Evolutionary conservation across 2,329 filamentous ascomycete genomes (phyloP), one percentile per base, ranked within the genome.

Genomic region (Stachybotrys echinatus): DNA sequence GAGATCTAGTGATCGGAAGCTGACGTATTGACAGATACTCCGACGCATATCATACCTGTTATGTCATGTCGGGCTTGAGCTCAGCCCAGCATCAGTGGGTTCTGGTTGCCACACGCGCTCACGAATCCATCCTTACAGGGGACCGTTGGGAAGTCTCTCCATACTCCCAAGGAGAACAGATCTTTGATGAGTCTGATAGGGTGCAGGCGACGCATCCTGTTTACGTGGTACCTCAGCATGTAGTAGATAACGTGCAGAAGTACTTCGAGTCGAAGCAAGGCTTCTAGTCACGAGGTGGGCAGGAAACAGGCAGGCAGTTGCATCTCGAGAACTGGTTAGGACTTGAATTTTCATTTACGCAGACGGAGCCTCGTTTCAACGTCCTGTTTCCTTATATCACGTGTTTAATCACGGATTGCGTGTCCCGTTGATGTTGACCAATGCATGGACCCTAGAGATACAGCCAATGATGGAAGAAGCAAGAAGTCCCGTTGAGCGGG

Each of bases 31-130:
- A 40, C 53, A 91, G 88, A 60, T 76, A 77, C 53, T 85, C 91
- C 5, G 92, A 97, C 71, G 85, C 87, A 45, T 96, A 97, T 63
- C 92, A 97, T 70, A 90, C 90, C 42, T 94, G 89, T 72, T 97
- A 97, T 71, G 89, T 92, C 23, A 79, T 97, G 19, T 85, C 87
- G 20, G 92, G 92, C 5, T 75, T 97, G 57, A 94, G 89, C 66
- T 87, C 85, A 48, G 86, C 87, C 21, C 89, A 95, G 70, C 81
- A 96, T 66, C 73, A 77, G 60, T 83, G 79, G 79, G 67, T 72
- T 54, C 68, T 81, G 59, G 62, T 55, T 40, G 49, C 57, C 50
- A 56, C 62, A 54, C 67, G 69, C 43, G 52, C 61, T 46, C 64
- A 68, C 27, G 61, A 59, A 44, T 55, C 58, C 49, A 62, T 64